phyloP scores from a whole-genome alignment of 2,329 filamentous ascomycete species.

The Elsinoe perseae region DNA sequence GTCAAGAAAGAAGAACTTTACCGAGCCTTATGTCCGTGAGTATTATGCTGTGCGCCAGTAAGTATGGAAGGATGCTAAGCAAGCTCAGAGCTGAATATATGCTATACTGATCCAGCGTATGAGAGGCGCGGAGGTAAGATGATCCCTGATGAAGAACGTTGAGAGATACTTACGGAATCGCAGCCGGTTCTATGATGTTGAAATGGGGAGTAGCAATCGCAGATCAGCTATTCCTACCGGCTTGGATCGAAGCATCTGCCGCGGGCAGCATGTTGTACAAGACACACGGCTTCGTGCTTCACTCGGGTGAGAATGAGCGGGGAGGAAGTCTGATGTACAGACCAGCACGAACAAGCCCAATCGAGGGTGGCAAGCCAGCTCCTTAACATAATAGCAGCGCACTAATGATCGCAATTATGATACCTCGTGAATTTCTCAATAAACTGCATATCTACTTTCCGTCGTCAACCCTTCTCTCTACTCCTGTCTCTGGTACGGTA shows the following conservation, averaged over 20 bases:
- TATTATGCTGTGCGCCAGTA: not conserved
- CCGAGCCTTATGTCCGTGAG: conserved; percentile 20
- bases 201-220: conserved; percentile 33
- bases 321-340: conserved; percentile 19
- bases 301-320: conserved; percentile 18
- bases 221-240: conserved; percentile 26
- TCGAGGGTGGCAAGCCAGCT: conserved; percentile 25
- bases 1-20: conserved; percentile 15
- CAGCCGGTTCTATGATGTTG: conserved; percentile 31
- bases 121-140: conserved; percentile 28
- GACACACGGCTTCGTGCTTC: conserved; percentile 23
- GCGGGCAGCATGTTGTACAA: conserved; percentile 25
- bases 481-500: not conserved
- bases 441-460: no score
- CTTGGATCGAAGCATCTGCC: conserved; percentile 26
- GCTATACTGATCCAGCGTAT: conserved; percentile 31
- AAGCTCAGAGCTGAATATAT: conserved; percentile 29
- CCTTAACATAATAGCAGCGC: not conserved
- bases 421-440: no score
- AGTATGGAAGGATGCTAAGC: not conserved
- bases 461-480: not conserved
- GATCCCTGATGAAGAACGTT: not conserved
- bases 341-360: not conserved
- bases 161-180: not conserved
- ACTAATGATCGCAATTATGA: not conserved